Percentiles rank a stretch among this genome's conserved stretches.
phyloP scores from a whole-genome alignment of 2,329 filamentous ascomycete species.

The Fusarium virguliforme region DNA sequence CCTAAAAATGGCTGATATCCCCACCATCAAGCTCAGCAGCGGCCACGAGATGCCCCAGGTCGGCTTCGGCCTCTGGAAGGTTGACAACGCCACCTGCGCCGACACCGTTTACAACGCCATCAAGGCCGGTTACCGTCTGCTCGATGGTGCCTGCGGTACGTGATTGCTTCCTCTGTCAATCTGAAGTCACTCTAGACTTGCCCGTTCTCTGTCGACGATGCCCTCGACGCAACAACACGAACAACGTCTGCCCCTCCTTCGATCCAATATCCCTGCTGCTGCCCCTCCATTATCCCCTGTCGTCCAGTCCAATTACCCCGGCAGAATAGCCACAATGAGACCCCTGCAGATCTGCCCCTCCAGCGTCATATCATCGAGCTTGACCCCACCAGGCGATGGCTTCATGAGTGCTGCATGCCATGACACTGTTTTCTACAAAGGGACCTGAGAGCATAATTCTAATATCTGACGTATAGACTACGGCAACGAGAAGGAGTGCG shows the following conservation, averaged over 20 bases:
- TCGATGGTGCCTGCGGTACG: slow-evolving; percentile 74
- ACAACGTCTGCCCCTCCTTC: slow-evolving; percentile 36
- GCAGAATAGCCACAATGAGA: slow-evolving; percentile 47
- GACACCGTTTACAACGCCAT: slow-evolving; percentile 85
- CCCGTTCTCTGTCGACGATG: slow-evolving; percentile 14
- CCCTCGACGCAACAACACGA: slow-evolving; percentile 10
- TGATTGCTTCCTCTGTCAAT: slow-evolving; percentile 36
- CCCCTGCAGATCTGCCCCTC: slow-evolving; percentile 48
- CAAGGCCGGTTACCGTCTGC: slow-evolving; percentile 74
- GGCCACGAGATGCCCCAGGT: slow-evolving; percentile 81
- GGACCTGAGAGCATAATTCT: slow-evolving; percentile 17
- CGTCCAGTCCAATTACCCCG: slow-evolving; percentile 44
- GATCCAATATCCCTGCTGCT: slow-evolving; percentile 20
- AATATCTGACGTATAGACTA: slow-evolving; percentile 72
- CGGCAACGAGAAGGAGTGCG: slow-evolving; percentile 85
- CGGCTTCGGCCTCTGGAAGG: slow-evolving; percentile 88
- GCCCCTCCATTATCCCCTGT: slow-evolving; percentile 28
- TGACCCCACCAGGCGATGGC: slow-evolving; percentile 36
- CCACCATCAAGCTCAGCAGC: slow-evolving; percentile 74
- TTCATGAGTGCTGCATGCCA: slow-evolving; percentile 28
- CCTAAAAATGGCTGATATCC: slow-evolving; percentile 56
- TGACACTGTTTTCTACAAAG: slow-evolving; percentile 5
- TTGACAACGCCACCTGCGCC: slow-evolving; percentile 79
- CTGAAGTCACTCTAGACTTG: slow-evolving; percentile 21
- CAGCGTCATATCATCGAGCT: slow-evolving; percentile 30